These are phyloP conservation scores for Peltaster fructicola DNA, from an alignment of 2,329 filamentous ascomycete species.

Conservation along the genomic window DNA sequence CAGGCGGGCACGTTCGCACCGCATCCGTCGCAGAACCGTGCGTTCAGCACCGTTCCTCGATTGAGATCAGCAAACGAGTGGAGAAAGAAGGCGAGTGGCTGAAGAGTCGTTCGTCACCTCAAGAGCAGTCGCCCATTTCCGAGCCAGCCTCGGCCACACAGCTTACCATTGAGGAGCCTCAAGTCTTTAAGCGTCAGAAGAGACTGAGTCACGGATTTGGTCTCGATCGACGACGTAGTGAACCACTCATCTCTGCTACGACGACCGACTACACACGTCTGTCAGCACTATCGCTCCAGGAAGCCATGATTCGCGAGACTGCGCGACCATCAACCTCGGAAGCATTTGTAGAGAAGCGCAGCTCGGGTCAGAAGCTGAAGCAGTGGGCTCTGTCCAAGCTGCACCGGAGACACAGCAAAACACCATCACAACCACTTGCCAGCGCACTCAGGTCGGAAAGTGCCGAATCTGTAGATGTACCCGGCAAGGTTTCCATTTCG, in stretches of 20 bases:
- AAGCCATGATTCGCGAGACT: slow-evolving; percentile 2
- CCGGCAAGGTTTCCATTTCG: slow-evolving; percentile 2
- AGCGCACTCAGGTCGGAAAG: slow-evolving; percentile 4
- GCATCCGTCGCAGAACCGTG: slow-evolving; percentile 3
- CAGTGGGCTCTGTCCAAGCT: slow-evolving; percentile 39
- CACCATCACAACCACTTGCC: too few relatives aligned
- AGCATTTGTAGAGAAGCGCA: slow-evolving; percentile 7
- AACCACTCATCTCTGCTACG: slow-evolving; percentile 18
- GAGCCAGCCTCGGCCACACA: slow-evolving; percentile 6
- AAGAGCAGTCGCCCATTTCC: slow-evolving; percentile 8
- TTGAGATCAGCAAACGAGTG: slow-evolving; percentile 11
- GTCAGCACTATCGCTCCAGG: slow-evolving; percentile 17
- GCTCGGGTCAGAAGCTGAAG: slow-evolving; percentile 48
- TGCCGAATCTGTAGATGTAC: slow-evolving; percentile 4
- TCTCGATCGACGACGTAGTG: slow-evolving; percentile 34
- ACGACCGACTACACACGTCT: slow-evolving; percentile 11
- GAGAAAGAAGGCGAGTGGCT: slow-evolving; percentile 19
- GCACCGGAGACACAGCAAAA: slow-evolving; percentile 7
- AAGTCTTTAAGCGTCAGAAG: background rate
- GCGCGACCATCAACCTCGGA: background rate
- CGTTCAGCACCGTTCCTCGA: slow-evolving; percentile 5
- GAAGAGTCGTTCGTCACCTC: slow-evolving; percentile 7
- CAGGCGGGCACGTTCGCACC: slow-evolving; percentile 1
- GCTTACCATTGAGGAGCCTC: background rate
- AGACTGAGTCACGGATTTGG: slow-evolving; percentile 34